Conservation (phyloP, 2,329 filamentous ascomycete species). For the Trichoderma atrobrunneum region DNA sequence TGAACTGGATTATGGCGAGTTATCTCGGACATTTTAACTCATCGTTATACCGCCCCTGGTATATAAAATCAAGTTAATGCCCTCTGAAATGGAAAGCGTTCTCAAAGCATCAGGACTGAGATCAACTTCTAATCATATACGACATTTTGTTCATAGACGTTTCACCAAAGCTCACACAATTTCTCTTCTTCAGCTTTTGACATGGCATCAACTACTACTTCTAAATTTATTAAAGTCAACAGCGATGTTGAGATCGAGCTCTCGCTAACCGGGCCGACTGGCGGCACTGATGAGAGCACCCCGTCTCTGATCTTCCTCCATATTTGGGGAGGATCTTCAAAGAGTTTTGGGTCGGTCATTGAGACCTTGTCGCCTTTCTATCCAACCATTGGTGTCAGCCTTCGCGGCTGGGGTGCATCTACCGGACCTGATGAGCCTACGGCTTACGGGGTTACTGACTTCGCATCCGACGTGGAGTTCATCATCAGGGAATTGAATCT, state of each 20-base stretch:
- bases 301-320: background rate
- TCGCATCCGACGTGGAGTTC: background rate
- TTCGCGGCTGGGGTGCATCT: background rate
- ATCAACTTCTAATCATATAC: background rate
- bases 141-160: rapidly evolving
- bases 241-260: background rate
- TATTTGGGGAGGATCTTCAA: background rate
- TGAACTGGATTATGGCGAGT: background rate
- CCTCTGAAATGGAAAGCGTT: background rate
- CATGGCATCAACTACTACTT: background rate
- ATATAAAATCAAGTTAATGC: background rate
- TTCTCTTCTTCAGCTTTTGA: background rate
- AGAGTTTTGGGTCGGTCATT: background rate
- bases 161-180: background rate
- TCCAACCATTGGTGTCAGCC: background rate
- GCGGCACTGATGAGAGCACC: background rate
- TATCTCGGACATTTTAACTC: background rate
- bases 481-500: background rate
- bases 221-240: background rate
- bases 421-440: background rate
- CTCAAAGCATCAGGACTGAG: background rate
- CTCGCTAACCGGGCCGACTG: background rate
- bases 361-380: background rate
- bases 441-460: background rate
- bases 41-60: background rate